Evolutionary conservation across 1,284 basidiomycete genomes (phyloP).

Genomic region (Pyrrhoderma noxium): DNA sequence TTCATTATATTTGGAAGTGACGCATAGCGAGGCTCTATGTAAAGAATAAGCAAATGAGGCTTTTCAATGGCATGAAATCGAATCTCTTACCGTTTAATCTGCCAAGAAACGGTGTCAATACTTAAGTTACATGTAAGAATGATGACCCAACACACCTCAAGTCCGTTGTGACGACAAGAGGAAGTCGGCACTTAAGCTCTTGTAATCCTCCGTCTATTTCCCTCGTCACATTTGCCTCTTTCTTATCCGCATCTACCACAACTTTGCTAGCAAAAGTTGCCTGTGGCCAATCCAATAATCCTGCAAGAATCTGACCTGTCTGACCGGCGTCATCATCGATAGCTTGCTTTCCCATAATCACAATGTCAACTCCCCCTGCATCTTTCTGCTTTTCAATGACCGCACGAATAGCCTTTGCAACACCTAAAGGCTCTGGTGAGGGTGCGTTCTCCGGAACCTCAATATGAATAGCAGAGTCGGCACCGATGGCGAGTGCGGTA

Average conservation of each 20-base stretch:
- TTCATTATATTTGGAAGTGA: constrained; percentile 97
- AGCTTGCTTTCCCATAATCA: constrained; percentile 98
- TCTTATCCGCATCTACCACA: constrained; percentile 64
- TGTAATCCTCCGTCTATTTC: constrained; percentile 96
- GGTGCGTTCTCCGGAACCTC: constrained; percentile 70
- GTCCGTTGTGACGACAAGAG: constrained; percentile 90
- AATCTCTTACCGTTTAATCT: constrained; percentile 27
- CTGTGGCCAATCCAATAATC: constrained; percentile 88
- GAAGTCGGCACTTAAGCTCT: constrained; percentile 75
- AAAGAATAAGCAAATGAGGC: background rate
- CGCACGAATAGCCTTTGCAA: constrained; percentile 80
- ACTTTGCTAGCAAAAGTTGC: constrained; percentile 94
- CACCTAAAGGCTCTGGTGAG: constrained; percentile 77
- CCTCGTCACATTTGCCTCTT: constrained; percentile 69
- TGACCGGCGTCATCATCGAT: constrained; percentile 98
- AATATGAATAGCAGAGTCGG: constrained; percentile 90
- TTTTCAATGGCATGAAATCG: too few species aligned
- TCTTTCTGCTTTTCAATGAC: constrained; percentile 68
- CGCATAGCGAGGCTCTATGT: constrained; percentile 84
- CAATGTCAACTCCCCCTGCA: constrained; percentile 62
- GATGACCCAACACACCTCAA: constrained; percentile 51
- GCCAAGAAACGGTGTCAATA: background rate
- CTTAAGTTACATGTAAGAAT: background rate
- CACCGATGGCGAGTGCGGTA: constrained; percentile 97
- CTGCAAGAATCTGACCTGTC: constrained; percentile 97